Evolutionary conservation across 495 filamentous ascomycete genomes (phyloP), one percentile per base, ranked within the genome.

Genomic region (Aspergillus affinis): DNA sequence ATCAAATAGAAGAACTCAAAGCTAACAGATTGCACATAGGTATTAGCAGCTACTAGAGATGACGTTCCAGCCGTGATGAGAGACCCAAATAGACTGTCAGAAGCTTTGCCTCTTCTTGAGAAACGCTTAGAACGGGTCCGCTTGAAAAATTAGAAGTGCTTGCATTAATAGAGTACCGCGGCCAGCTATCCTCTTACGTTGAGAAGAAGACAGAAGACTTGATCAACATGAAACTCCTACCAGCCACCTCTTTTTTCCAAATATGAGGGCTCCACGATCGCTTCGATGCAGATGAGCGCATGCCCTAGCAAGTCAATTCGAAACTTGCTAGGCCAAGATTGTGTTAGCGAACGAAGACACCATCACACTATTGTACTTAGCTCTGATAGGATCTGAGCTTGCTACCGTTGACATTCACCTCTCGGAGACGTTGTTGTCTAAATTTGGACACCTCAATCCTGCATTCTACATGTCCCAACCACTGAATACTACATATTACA

Each of bases 31-130:
- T 5, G 13, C 48, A 48, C 30, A 29, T 61, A 93, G 90, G 87
- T 82, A 67, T 78, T 98, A 21, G 79, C 86, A 54, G 82, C 81
- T 57, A 84, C 81, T 23, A 84, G 90, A 23, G 89, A 92, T 61
- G 91, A 91, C 63, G 80, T 91, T 1, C 88, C 91, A 2, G 81
- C 89, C 15, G 82, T 89, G 17, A 80, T 98, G 75, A 81, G 93
- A 63, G 93, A 98, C 73, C 82, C 92, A 8, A 96, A 96, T 64
- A 78, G 83, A 60, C 70, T 98, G 23, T 87, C 84, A 12, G 83
- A 89, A 51, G 69, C 94, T 54, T 72, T 97, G 47, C 90, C 89
- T 17, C 69, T 89, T 20, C 84, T 92, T 36, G 88, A 90, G 20
- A 75, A 75, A 61, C 78, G 64, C 23, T 63, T 81, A 52, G 84